phyloP scores from a whole-genome alignment of 306 rosid species.

The Fagus sylvatica region DNA sequence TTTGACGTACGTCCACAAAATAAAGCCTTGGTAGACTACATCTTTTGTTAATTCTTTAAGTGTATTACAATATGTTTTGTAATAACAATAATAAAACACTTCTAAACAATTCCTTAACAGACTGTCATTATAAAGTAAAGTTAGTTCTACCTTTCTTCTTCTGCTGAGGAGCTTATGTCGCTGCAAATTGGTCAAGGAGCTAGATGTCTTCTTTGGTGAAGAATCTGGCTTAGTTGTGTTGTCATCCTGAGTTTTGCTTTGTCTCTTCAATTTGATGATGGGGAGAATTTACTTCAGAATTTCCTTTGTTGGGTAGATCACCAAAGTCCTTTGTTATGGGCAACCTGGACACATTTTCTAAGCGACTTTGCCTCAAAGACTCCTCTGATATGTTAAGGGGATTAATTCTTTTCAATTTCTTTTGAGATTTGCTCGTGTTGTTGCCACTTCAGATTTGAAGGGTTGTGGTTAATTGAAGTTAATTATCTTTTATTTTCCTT shows the following conservation, averaged over 20 bases:
- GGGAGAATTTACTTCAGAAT: slow-evolving; percentile 16
- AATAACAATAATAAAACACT: no score
- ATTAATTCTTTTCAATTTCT: no score
- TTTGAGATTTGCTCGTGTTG: no score
- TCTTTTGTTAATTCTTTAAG: no score
- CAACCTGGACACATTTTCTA: background rate
- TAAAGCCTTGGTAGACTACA: no score
- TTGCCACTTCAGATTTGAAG: no score
- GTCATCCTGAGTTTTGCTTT: slow-evolving; percentile 12
- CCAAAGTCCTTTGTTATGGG: background rate
- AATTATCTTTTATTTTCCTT: no score
- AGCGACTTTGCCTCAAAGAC: no score
- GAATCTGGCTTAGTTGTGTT: slow-evolving; percentile 21
- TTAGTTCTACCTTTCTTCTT: slow-evolving; percentile 19
- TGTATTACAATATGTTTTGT: no score
- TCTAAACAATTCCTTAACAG: background rate
- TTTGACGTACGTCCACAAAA: no score
- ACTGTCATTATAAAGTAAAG: slow-evolving; percentile 2
- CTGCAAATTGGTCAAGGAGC: slow-evolving; percentile 14
- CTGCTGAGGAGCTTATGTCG: slow-evolving; percentile 31
- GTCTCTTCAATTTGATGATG: slow-evolving; percentile 31
- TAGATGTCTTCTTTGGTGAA: background rate
- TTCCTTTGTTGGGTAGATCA: slow-evolving; percentile 4
- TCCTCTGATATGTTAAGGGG: no score
- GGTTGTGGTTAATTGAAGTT: no score